Base-by-base conservation (phyloP, 169 alveolate genomes). In the Cardiosporidium cionae region DNA sequence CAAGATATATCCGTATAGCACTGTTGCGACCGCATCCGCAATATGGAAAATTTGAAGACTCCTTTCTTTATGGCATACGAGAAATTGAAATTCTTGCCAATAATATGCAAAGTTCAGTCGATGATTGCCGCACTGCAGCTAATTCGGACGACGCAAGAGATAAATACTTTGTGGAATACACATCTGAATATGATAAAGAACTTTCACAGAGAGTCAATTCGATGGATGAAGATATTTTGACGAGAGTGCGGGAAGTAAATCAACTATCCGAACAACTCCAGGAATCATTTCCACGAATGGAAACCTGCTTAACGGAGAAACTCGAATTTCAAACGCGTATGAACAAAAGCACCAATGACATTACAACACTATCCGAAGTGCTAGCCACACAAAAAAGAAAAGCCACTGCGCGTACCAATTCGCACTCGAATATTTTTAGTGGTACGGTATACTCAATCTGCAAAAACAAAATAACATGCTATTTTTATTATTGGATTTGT, bases 81-180 rank as follows among this genome's bases (percentile, higher is more conserved):
- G 92, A 90, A 63, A 36, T 92, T 22, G 84, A 85, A 72, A 88
- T 92, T 31, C 81, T 85, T 65, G 88, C 96, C 0, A 88, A 83
- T 84, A 87, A 87, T 34, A 77, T 91, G 72, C 84, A 85, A 64
- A 83, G 94, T 1, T 90, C 87, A 5, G 81, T 92, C 28, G 85
- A 86, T 28, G 85, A 87, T 63, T 92, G 96, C 76, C 79, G 90
- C 63, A 91, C 89, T 52, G 94, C 95, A 0, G 96, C 96, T 16
- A 86, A 86, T 58, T 83, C 91, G 23, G 86, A 85, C 63, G 96
- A 92, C 65, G 95, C 96, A 1, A 82, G 96, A 67, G 96, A 91
- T 70, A 92, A 92, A 64, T 92, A 91, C 77, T 92, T 92, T 58
- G 86, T 92, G 28, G 88, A 87, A 35, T 92, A 91, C 74, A 91